A percentile compares a stretch with the other conserved stretches of the same genome.
phyloP scores from a whole-genome alignment of 108 stramenopile genomes.

The Parietichytrium sp. region DNA sequence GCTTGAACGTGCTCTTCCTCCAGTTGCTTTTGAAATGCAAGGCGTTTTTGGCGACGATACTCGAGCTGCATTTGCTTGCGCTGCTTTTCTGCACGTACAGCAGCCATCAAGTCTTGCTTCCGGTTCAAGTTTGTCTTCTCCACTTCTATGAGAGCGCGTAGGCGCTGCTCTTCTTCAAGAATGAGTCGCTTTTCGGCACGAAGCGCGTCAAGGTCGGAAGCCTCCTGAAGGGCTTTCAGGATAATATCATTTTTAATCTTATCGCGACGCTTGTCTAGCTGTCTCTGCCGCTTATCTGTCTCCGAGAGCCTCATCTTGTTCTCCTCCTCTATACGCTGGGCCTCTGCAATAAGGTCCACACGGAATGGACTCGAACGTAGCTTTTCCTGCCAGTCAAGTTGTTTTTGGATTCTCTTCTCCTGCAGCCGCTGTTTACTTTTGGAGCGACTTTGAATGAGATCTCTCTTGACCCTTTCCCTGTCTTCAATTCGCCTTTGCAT shows the following conservation, averaged over 20 bases:
- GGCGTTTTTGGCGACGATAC: slow-evolving; percentile 42
- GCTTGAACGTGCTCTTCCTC: not conserved
- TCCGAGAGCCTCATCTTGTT: slow-evolving; percentile 54
- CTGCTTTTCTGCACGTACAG: slow-evolving; percentile 63
- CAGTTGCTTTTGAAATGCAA: slow-evolving; percentile 10
- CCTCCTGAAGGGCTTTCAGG: slow-evolving; percentile 58
- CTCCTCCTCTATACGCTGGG: slow-evolving; percentile 64
- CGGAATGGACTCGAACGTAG: slow-evolving; percentile 56
- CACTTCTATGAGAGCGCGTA: slow-evolving; percentile 63
- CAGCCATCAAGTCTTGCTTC: slow-evolving; percentile 60
- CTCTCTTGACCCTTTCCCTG: not conserved
- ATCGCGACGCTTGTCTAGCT: slow-evolving; percentile 51
- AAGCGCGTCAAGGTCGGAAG: slow-evolving; percentile 63
- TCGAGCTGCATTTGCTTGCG: slow-evolving; percentile 56
- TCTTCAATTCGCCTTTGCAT: not conserved
- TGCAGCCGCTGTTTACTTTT: not conserved
- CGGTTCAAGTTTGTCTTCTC: slow-evolving; percentile 58
- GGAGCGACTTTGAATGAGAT: not conserved
- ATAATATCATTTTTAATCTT: slow-evolving; percentile 62
- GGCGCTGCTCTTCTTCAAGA: slow-evolving; percentile 63
- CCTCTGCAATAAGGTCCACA: slow-evolving; percentile 65
- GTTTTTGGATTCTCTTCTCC: slow-evolving; percentile 13
- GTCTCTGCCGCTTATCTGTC: slow-evolving; percentile 42
- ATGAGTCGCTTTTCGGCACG: slow-evolving; percentile 65
- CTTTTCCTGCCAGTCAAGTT: slow-evolving; percentile 54